These are phyloP conservation scores for Bryopsis sp. DNA, from an alignment of 139 green algal genomes.

Conservation along the genomic window DNA sequence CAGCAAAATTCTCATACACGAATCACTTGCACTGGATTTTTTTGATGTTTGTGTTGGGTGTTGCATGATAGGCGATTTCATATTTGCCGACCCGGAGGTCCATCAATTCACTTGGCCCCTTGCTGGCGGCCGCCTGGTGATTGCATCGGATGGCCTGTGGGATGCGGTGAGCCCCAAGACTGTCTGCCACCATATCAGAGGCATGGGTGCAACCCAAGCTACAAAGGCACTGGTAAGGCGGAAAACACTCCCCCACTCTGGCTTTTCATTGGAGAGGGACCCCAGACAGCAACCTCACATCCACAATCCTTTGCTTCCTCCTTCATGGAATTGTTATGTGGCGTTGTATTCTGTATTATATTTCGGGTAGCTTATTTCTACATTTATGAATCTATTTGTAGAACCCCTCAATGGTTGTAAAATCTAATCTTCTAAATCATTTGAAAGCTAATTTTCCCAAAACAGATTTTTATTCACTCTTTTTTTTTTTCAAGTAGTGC, in stretches of 20 bases:
- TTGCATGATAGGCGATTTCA: slow-evolving; percentile 15
- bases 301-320: neutral
- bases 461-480: neutral
- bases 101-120: slow-evolving; percentile 60
- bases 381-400: neutral
- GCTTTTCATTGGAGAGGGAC: neutral
- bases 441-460: neutral
- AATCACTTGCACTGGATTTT: too few relatives aligned
- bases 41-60: too few relatives aligned
- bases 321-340: neutral
- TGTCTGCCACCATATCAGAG: slow-evolving; percentile 34
- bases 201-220: slow-evolving; percentile 38
- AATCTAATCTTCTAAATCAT: neutral
- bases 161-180: slow-evolving; percentile 67
- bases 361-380: neutral
- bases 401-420: neutral
- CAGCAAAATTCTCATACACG: too few relatives aligned
- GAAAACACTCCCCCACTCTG: neutral
- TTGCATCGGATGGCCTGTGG: slow-evolving; percentile 88
- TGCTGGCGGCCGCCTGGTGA: slow-evolving; percentile 66
- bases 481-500: neutral
- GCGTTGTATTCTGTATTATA: neutral
- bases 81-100: slow-evolving; percentile 47
- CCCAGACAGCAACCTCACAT: neutral
- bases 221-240: slow-evolving; percentile 35